phyloP scores from a whole-genome alignment of 2,329 filamentous ascomycete species.

The Apiospora saccharicola region DNA sequence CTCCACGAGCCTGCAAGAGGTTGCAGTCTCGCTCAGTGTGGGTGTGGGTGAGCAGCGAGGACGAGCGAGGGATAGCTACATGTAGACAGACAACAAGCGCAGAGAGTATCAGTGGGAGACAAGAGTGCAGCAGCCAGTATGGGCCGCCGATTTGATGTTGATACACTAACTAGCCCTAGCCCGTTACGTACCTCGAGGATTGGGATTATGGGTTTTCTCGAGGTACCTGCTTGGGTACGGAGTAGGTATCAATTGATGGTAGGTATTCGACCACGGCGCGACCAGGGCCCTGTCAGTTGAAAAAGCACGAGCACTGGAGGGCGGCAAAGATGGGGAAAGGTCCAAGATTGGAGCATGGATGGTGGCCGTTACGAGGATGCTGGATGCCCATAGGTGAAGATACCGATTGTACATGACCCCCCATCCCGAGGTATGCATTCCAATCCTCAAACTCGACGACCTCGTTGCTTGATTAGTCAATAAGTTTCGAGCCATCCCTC shows the following conservation, averaged over 20 bases:
- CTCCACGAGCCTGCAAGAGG: conserved; percentile 22
- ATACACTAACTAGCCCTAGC: conserved; percentile 18
- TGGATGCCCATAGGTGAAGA: neutral
- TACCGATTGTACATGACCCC: conserved; percentile 4
- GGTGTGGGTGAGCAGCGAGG: neutral
- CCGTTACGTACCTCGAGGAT: conserved; percentile 14
- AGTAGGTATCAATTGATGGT: too few relatives aligned
- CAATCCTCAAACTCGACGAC: neutral
- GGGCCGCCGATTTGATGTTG: conserved; percentile 18
- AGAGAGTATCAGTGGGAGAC: neutral
- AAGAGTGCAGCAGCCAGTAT: conserved; percentile 4
- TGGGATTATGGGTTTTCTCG: too few relatives aligned
- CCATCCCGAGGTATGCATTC: neutral
- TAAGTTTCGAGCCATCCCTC: conserved; percentile 6
- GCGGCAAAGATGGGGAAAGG: conserved; percentile 19
- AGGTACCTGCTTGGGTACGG: neutral
- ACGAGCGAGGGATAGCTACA: neutral
- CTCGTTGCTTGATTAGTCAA: conserved; percentile 16
- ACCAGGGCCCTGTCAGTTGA: conserved; percentile 6
- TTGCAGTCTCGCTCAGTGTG: conserved; percentile 18
- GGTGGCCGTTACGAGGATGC: conserved; percentile 8
- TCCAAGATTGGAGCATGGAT: conserved; percentile 20
- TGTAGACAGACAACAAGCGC: neutral
- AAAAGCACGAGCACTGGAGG: conserved; percentile 20
- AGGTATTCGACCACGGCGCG: too few relatives aligned